These are phyloP conservation scores for Naumovozyma castellii DNA, from an alignment of 805 yeast genomes.

Conservation along the genomic window DNA sequence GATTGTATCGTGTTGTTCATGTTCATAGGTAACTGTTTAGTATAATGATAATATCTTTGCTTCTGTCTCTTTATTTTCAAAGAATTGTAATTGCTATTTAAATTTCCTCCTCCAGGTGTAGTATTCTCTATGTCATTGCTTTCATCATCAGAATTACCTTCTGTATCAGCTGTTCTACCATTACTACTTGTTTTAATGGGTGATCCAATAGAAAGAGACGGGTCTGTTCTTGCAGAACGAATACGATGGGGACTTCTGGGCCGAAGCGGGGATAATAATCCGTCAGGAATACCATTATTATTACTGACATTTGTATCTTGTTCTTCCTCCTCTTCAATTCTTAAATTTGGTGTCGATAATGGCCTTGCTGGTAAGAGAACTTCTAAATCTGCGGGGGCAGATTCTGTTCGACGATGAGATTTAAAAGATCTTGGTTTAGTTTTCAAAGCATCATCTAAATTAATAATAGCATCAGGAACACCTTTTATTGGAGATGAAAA, in stretches of 20 bases:
- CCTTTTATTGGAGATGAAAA: conserved; percentile 25
- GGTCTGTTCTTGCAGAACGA: background rate
- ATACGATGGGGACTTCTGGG: conserved; percentile 4
- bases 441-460: conserved; percentile 44
- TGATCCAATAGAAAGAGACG: background rate
- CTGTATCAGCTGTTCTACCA: background rate
- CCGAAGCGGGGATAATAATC: conserved; percentile 18
- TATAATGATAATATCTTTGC: conserved; percentile 26
- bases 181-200: background rate
- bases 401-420: conserved; percentile 44
- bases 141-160: background rate
- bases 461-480: conserved; percentile 48
- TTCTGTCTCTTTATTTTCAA: conserved; percentile 27
- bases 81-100: conserved; percentile 15
- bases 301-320: conserved; percentile 1
- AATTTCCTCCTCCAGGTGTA: background rate
- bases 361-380: conserved; percentile 8
- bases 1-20: conserved; percentile 11
- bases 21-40: conserved; percentile 21
- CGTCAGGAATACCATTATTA: conserved; percentile 1
- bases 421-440: conserved; percentile 26
- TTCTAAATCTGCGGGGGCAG: conserved; percentile 44
- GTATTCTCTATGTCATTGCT: background rate
- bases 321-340: conserved; percentile 18
- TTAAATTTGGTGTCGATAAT: background rate